These are phyloP conservation scores for Hansenula sp. DNA, from an alignment of 1,139 yeast species.

Conservation along the genomic window DNA sequence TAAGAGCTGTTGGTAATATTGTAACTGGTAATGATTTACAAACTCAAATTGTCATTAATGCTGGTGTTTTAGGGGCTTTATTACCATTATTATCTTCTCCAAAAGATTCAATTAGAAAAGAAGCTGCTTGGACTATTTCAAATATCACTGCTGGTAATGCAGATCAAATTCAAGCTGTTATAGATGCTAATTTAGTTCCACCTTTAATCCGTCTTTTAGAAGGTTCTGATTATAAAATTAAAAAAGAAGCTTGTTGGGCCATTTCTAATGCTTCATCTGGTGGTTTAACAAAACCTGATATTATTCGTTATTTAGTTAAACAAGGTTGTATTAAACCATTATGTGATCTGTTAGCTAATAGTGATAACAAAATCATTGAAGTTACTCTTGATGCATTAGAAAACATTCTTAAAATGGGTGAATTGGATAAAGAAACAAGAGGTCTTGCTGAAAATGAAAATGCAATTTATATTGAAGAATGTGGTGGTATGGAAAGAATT, in stretches of 20 bases:
- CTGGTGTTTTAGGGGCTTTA: slow-evolving; percentile 86
- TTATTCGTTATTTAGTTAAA: slow-evolving; percentile 82
- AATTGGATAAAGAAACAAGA: slow-evolving; percentile 77
- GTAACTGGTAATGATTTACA: slow-evolving; percentile 96
- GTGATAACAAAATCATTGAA: slow-evolving; percentile 89
- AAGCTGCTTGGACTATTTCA: slow-evolving; percentile 98
- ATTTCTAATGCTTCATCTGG: slow-evolving; percentile 97
- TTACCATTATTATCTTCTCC: slow-evolving; percentile 76
- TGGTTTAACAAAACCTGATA: slow-evolving; percentile 88
- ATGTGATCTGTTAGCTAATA: slow-evolving; percentile 84
- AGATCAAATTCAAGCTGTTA: slow-evolving; percentile 94
- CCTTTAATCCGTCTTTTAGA: slow-evolving; percentile 78
- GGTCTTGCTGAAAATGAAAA: slow-evolving; percentile 72
- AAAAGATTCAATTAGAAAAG: slow-evolving; percentile 91
- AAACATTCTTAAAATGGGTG: slow-evolving; percentile 92
- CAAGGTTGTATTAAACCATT: slow-evolving; percentile 98
- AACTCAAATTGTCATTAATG: slow-evolving; percentile 91
- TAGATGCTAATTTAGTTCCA: slow-evolving; percentile 90
- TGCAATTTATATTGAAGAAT: slow-evolving; percentile 91
- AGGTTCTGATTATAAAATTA: slow-evolving; percentile 89
- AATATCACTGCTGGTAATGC: slow-evolving; percentile 97
- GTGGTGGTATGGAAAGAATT: slow-evolving; percentile 97
- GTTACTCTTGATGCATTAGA: slow-evolving; percentile 94
- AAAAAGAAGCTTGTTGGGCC: slow-evolving; percentile 99
- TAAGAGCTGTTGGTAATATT: slow-evolving; percentile 95